phyloP scores from a whole-genome alignment of 305 asterid genomes.

The Fraxinus sp. region DNA sequence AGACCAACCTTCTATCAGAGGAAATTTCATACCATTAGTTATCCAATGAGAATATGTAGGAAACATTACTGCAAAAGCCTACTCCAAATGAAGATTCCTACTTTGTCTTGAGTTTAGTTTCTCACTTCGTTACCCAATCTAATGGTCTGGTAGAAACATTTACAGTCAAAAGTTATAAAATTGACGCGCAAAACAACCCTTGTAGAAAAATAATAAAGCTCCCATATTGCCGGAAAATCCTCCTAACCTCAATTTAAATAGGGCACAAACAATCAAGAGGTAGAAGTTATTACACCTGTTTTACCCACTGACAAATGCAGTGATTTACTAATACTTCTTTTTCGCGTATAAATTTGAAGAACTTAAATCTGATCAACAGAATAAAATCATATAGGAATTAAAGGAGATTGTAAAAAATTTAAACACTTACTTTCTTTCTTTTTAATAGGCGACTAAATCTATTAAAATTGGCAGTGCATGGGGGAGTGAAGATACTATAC shows the following conservation, averaged over 20 bases:
- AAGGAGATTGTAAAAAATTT: conserved; percentile 13
- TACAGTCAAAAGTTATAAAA: not conserved
- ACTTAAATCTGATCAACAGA: not conserved
- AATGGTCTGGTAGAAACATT: not conserved
- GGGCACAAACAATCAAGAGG: not conserved
- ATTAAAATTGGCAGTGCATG: conserved; percentile 64
- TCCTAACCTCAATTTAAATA: not conserved
- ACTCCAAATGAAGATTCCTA: not conserved
- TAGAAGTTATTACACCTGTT: not conserved
- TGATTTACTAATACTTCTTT: not conserved
- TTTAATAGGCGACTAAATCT: conserved; percentile 40
- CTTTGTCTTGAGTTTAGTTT: not conserved
- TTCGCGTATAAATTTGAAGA: not conserved
- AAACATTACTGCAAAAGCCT: conserved; percentile 7
- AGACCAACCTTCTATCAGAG: conserved; percentile 49
- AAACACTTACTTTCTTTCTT: conserved; percentile 50
- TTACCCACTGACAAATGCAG: not conserved
- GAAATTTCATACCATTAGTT: conserved; percentile 26
- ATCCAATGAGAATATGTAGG: conserved; percentile 15
- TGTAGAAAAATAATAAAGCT: not conserved
- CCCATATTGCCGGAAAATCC: not conserved
- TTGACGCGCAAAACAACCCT: not conserved
- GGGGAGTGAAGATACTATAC: conserved; percentile 87
- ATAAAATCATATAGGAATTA: not conserved
- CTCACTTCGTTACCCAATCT: not conserved